These are phyloP conservation scores for Backusella macrospora DNA, from an alignment of 192 early-diverging fungal species.

Conservation along the genomic window DNA sequence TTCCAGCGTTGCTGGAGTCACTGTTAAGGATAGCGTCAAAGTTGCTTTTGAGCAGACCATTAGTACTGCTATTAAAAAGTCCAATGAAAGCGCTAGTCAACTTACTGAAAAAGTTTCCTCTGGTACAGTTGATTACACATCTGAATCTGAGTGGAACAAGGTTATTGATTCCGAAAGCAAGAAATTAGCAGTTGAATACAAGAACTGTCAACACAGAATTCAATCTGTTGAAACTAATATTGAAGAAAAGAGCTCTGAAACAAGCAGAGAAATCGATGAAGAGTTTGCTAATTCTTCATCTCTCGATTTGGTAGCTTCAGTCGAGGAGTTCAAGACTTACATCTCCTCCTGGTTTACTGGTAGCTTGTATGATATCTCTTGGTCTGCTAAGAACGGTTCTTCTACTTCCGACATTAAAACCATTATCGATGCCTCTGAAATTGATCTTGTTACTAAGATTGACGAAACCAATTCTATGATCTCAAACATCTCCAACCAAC, in stretches of 20 bases:
- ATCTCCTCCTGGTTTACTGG: conserved; percentile 18
- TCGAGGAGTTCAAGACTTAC: neutral
- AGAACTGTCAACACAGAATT: neutral
- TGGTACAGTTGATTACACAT: neutral
- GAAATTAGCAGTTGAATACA: neutral
- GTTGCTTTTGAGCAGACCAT: neutral
- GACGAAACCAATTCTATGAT: conserved; percentile 10
- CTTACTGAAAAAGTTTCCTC: neutral
- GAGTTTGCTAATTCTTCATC: neutral
- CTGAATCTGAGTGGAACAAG: conserved; percentile 13
- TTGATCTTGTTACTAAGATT: conserved; percentile 12
- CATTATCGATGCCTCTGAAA: conserved; percentile 14
- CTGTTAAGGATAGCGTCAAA: neutral
- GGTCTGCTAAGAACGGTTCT: neutral
- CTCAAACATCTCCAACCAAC: neutral
- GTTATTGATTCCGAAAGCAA: neutral
- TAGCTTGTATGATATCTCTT: conserved; percentile 1
- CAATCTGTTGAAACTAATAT: neutral
- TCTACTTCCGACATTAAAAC: neutral
- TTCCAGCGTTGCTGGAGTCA: neutral
- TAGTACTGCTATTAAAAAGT: conserved; percentile 15
- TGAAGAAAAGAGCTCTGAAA: neutral
- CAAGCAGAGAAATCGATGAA: neutral
- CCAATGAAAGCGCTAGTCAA: neutral
- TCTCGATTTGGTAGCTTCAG: neutral